A percentile compares a stretch with the other conserved stretches of the same genome.
Conservation (phyloP, 306 rosid species). For the Gastrolobium bilobum region DNA sequence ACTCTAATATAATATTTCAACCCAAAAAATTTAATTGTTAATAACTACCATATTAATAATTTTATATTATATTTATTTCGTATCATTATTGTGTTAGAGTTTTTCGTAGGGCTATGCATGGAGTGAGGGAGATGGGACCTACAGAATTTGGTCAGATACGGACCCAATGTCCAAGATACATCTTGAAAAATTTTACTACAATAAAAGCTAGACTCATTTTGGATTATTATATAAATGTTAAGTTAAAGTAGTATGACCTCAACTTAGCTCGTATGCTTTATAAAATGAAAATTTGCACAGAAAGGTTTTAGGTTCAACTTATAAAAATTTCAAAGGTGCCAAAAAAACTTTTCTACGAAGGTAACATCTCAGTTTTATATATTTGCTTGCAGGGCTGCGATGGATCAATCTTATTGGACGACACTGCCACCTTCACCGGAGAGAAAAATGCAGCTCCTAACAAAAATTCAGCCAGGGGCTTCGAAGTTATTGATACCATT, state of each 20-base stretch:
- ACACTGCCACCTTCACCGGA: slow-evolving; percentile 64
- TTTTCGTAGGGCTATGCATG: no score
- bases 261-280: neutral
- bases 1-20: no score
- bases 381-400: slow-evolving; percentile 72
- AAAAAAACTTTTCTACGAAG: no score
- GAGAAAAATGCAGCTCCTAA: slow-evolving; percentile 81
- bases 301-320: neutral
- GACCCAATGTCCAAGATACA: no score
- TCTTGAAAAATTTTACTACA: neutral
- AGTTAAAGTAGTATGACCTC: neutral
- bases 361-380: neutral
- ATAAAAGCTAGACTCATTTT: neutral
- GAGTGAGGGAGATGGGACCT: no score
- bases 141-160: no score
- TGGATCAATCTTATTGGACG: slow-evolving; percentile 76
- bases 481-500: slow-evolving; percentile 77
- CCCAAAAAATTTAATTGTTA: no score
- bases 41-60: no score
- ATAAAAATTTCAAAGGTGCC: neutral
- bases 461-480: slow-evolving; percentile 69
- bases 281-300: neutral
- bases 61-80: no score
- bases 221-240: neutral
- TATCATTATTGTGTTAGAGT: no score